These are phyloP conservation scores for Pulveroboletus ravenelii DNA, from an alignment of 768 basidiomycete genomes.

Conservation along the genomic window DNA sequence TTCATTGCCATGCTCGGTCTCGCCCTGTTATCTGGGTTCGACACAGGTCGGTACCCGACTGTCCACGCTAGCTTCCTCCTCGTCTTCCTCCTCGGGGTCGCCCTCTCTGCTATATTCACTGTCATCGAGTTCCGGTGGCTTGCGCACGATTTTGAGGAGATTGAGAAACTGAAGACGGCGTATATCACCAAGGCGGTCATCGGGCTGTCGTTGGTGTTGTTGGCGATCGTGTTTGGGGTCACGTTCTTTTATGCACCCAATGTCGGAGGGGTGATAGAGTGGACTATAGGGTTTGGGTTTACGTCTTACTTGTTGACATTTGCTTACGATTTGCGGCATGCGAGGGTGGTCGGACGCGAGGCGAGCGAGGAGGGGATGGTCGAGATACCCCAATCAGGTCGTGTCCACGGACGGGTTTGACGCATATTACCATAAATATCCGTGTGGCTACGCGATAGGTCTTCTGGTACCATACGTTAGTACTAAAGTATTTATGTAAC, in stretches of 20 bases:
- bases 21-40: conserved; percentile 66
- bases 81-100: conserved; percentile 70
- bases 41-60: conserved; percentile 50
- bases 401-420: too few relatives aligned
- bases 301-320: conserved; percentile 72
- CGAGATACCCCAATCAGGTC: background rate
- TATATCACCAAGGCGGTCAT: conserved; percentile 63
- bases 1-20: conserved; percentile 41
- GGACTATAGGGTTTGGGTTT: conserved; percentile 68
- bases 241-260: conserved; percentile 26
- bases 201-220: conserved; percentile 47
- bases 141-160: conserved; percentile 46
- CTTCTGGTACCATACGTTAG: too few relatives aligned
- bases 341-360: conserved; percentile 27
- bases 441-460: too few relatives aligned
- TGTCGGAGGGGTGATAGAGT: conserved; percentile 67
- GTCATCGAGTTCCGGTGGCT: conserved; percentile 68
- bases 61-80: conserved; percentile 61
- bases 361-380: conserved; percentile 1
- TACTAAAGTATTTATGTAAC: too few relatives aligned
- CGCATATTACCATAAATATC: too few relatives aligned
- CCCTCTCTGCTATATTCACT: conserved; percentile 69
- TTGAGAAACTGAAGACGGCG: conserved; percentile 43
- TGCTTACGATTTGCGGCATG: conserved; percentile 62
- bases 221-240: conserved; percentile 24